Conservation (phyloP, 2,329 filamentous ascomycete genomes). For the Penicillium oxalicum region DNA sequence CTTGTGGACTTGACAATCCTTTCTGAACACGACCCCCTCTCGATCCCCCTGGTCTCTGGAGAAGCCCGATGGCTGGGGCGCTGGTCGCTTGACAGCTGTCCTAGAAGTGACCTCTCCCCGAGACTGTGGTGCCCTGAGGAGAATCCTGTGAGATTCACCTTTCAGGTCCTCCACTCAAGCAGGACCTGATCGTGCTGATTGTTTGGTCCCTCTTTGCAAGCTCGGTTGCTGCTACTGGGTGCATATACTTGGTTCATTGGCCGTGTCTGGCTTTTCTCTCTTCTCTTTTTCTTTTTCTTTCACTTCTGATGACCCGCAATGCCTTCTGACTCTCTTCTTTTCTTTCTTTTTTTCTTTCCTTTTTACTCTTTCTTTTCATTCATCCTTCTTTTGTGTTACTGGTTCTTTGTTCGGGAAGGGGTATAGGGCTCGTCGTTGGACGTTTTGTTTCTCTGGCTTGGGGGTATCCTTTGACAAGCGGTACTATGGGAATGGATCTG, state of each 20-base stretch:
- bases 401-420: slow-evolving; percentile 10
- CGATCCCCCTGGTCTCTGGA: background rate
- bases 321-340: slow-evolving; percentile 14
- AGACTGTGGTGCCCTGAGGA: background rate
- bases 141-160: background rate
- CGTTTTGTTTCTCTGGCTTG: background rate
- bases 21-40: background rate
- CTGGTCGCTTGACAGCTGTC: background rate
- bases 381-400: slow-evolving; percentile 11
- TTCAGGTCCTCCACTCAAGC: too few relatives aligned
- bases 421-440: slow-evolving; percentile 9
- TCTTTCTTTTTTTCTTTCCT: slow-evolving; percentile 11
- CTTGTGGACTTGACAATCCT: background rate
- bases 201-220: too few relatives aligned
- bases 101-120: background rate
- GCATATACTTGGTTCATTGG: background rate
- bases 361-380: slow-evolving; percentile 4
- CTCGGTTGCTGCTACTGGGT: too few relatives aligned
- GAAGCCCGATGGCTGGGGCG: background rate
- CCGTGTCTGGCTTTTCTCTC: too few relatives aligned
- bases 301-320: slow-evolving; percentile 20
- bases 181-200: too few relatives aligned
- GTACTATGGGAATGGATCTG: slow-evolving; percentile 5
- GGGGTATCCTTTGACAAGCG: slow-evolving; percentile 7
- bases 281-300: slow-evolving; percentile 10